Evolutionary conservation across 176 grass and related monocot species (phyloP).

Genomic region (Triticum turgidum): DNA sequence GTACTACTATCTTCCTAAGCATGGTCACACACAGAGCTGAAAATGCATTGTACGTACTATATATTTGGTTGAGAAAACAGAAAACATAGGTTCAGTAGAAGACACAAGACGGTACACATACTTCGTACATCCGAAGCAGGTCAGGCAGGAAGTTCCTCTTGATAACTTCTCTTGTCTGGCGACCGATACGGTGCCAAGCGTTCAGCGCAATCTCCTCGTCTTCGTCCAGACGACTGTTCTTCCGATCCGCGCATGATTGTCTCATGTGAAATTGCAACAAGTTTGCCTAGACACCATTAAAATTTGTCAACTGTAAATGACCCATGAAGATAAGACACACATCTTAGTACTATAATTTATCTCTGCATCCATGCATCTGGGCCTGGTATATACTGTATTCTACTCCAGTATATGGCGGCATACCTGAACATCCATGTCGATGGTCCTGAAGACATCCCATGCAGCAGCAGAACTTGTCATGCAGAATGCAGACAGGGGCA

Average conservation of each 20-base stretch:
- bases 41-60: neutral
- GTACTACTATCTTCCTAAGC: neutral
- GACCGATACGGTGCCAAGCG: neutral
- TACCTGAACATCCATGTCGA: slow-evolving; percentile 20
- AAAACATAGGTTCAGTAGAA: neutral
- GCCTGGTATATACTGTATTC: too few species aligned
- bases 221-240: neutral
- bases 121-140: neutral
- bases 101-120: neutral
- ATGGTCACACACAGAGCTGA: neutral
- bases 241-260: neutral
- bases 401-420: neutral
- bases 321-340: neutral
- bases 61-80: neutral
- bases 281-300: neutral
- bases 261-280: neutral
- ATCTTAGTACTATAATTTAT: neutral
- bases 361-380: neutral
- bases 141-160: neutral
- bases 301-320: neutral
- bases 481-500: slow-evolving; percentile 2
- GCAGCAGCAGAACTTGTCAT: neutral
- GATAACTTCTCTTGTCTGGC: slow-evolving; percentile 2
- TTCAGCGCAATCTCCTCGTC: neutral
- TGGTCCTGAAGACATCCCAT: slow-evolving; percentile 16